Percentiles rank a stretch among this genome's conserved stretches.
phyloP scores from a whole-genome alignment of 768 basidiomycete species.

The Antrodiella citrinella region DNA sequence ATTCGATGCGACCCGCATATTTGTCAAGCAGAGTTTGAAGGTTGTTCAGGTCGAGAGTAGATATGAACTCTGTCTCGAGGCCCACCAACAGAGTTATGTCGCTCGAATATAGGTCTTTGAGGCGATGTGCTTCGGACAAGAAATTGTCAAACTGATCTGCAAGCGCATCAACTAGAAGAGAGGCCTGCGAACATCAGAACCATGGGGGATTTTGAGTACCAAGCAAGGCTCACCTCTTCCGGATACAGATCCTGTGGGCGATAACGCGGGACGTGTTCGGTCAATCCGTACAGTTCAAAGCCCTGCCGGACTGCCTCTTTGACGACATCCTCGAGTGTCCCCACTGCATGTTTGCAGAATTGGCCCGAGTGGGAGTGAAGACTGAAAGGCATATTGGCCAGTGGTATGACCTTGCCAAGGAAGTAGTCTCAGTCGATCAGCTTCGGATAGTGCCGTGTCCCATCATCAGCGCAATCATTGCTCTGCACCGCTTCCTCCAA shows the following conservation, averaged over 20 bases:
- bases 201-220: no score
- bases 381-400: conserved; percentile 47
- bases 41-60: conserved; percentile 49
- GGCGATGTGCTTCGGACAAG: conserved; percentile 69
- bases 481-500: not conserved
- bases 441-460: no score
- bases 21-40: conserved; percentile 45
- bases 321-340: conserved; percentile 75
- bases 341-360: conserved; percentile 86
- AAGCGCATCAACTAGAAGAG: conserved; percentile 44
- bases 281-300: conserved; percentile 79
- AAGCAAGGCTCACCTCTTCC: conserved; percentile 69
- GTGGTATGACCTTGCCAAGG: no score
- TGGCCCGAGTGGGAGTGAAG: conserved; percentile 93
- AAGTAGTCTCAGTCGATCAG: no score
- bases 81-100: conserved; percentile 77
- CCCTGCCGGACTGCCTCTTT: conserved; percentile 68
- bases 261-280: conserved; percentile 92
- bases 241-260: conserved; percentile 79
- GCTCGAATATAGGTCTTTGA: conserved; percentile 54
- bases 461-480: conserved; percentile 3
- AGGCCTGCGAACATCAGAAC: no score
- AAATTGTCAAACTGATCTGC: conserved; percentile 62
- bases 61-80: conserved; percentile 89
- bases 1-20: conserved; percentile 57